phyloP scores from a whole-genome alignment of 176 grass and related monocot species.

The Cenchrus fungigraminus region DNA sequence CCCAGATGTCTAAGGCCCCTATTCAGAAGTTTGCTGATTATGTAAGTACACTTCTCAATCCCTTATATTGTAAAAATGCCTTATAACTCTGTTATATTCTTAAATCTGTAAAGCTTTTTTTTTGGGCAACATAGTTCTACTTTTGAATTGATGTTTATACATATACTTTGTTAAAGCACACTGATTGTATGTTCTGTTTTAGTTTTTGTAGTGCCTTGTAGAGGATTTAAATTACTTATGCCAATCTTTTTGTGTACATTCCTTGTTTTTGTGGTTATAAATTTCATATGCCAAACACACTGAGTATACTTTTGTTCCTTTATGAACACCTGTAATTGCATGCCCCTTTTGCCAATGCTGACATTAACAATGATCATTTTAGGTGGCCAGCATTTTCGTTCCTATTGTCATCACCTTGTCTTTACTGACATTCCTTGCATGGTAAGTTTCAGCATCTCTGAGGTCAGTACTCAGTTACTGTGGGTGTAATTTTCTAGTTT shows the following conservation, averaged over 20 bases:
- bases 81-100: slow-evolving; percentile 4
- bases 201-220: no score
- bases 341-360: slow-evolving; percentile 2
- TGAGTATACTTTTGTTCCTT: slow-evolving; percentile 10
- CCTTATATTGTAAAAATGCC: neutral
- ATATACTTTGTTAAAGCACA: neutral
- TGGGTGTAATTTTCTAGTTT: slow-evolving; percentile 23
- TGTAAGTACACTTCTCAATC: slow-evolving; percentile 51
- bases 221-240: no score
- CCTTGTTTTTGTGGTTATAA: no score
- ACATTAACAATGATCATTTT: slow-evolving; percentile 30
- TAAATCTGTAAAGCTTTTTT: neutral
- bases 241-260: no score
- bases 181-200: no score
- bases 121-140: slow-evolving; percentile 14
- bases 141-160: slow-evolving; percentile 3
- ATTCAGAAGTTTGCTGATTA: slow-evolving; percentile 93
- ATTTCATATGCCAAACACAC: no score
- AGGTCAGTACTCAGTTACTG: neutral
- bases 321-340: slow-evolving; percentile 3
- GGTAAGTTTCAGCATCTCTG: slow-evolving; percentile 59
- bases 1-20: slow-evolving; percentile 90
- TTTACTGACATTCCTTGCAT: slow-evolving; percentile 84
- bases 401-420: slow-evolving; percentile 92
- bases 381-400: slow-evolving; percentile 93